Percentiles rank a stretch among this genome's conserved stretches.
These are phyloP conservation scores for Phytophthora foliorum DNA, from an alignment of 352 stramenopile species.

Conservation along the genomic window DNA sequence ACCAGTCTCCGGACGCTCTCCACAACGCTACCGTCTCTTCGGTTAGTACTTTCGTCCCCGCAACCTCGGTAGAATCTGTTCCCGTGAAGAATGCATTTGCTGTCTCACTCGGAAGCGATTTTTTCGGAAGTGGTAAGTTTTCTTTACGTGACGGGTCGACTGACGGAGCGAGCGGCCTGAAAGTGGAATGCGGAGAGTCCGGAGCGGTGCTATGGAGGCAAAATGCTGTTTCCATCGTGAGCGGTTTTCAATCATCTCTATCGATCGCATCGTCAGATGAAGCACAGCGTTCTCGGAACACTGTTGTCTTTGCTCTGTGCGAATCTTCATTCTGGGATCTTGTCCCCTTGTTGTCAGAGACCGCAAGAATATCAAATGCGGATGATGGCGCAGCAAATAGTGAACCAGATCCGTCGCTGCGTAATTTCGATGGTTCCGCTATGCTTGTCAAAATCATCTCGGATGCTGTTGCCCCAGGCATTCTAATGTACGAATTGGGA, in stretches of 20 bases:
- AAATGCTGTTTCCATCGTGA: slow-evolving; percentile 44
- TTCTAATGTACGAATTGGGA: slow-evolving; percentile 50
- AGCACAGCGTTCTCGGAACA: slow-evolving; percentile 26
- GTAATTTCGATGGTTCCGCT: slow-evolving; percentile 39
- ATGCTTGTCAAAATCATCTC: slow-evolving; percentile 55
- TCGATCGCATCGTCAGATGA: slow-evolving; percentile 38
- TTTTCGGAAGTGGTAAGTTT: slow-evolving; percentile 55
- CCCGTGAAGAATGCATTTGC: slow-evolving; percentile 57
- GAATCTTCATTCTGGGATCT: slow-evolving; percentile 80
- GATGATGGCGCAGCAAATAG: slow-evolving; percentile 2
- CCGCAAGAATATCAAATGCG: slow-evolving; percentile 42
- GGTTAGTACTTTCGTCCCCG: slow-evolving; percentile 43
- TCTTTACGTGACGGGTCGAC: slow-evolving; percentile 39
- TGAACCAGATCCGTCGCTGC: slow-evolving; percentile 17
- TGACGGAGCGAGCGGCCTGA: slow-evolving; percentile 29
- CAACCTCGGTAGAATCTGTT: slow-evolving; percentile 33
- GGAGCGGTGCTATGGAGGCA: slow-evolving; percentile 66
- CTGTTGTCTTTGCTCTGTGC: slow-evolving; percentile 68
- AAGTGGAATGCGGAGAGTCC: slow-evolving; percentile 33
- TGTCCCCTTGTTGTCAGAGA: slow-evolving; percentile 61
- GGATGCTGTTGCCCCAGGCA: slow-evolving; percentile 25
- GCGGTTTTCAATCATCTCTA: slow-evolving; percentile 64
- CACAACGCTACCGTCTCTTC: slow-evolving; percentile 30
- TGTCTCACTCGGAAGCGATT: slow-evolving; percentile 45
- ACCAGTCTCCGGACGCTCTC: slow-evolving; percentile 33